A percentile compares a stretch with the other conserved stretches of the same genome.
phyloP scores from a whole-genome alignment of 2,329 filamentous ascomycete species.

The Pseudocercospora vitis region DNA sequence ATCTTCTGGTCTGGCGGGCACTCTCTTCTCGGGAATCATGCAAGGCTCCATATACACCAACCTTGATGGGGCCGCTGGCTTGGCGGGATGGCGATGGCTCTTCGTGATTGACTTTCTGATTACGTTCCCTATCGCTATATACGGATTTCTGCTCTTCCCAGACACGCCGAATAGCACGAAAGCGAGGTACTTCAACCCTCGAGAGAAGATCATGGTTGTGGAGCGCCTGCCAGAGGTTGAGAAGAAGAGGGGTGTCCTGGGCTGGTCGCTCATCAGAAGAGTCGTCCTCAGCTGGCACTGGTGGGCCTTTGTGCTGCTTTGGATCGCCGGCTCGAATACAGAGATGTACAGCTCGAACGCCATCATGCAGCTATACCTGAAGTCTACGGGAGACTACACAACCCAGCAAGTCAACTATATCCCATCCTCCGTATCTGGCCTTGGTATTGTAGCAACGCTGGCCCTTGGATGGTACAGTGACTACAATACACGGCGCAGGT shows the following conservation, averaged over 20 bases:
- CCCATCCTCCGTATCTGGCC: conserved; percentile 28
- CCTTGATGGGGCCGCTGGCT: conserved; percentile 50
- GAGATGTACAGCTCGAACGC: conserved; percentile 34
- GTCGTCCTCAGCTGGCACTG: conserved; percentile 32
- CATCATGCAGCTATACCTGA: conserved; percentile 31
- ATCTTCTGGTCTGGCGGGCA: conserved; percentile 59
- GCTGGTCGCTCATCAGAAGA: conserved; percentile 27
- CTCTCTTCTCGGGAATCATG: conserved; percentile 63
- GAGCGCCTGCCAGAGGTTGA: conserved; percentile 29
- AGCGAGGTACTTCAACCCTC: conserved; percentile 46
- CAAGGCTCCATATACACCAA: conserved; percentile 53
- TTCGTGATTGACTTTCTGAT: conserved; percentile 61
- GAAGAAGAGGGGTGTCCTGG: conserved; percentile 27
- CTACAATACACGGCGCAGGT: conserved; percentile 26
- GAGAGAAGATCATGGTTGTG: conserved; percentile 26
- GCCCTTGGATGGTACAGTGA: conserved; percentile 33
- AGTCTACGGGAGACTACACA: conserved; percentile 26
- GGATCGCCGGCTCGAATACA: conserved; percentile 33
- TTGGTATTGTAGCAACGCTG: conserved; percentile 31
- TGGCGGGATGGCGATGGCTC: conserved; percentile 59
- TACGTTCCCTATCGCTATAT: conserved; percentile 56
- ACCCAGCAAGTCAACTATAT: conserved; percentile 32
- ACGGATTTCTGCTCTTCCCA: conserved; percentile 57
- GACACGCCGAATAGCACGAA: conserved; percentile 52
- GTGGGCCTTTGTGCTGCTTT: conserved; percentile 32